Base-by-base conservation (phyloP, 202 grass and related monocot species). In the Saccharum hybrid region DNA sequence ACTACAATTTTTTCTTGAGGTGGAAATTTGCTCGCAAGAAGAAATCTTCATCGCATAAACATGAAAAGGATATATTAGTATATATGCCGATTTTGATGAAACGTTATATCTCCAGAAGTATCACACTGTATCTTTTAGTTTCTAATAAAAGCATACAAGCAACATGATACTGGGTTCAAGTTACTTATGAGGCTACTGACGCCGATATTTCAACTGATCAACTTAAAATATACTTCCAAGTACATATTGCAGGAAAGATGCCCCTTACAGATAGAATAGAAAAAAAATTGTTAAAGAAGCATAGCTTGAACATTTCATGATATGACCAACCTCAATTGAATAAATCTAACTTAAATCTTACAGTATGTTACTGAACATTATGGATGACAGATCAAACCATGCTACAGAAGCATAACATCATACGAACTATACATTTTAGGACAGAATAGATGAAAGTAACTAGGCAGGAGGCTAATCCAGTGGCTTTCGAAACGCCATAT, bases 381-480 rank as follows among this genome's bases (percentile, higher is more conserved):
- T 57, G 31, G 49, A 51, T 57, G 72, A 75, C 72, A 75, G 46
- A 59, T 54, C 16, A 38, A 75, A 75, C 33, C 49, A 46, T 16
- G 3, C 5, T 2, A 59, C 38, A 38, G 5, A 22, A 52, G 37
- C 59, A 59, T 52, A 23, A 8, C 23, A 72, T 49, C 70, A 71
- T 52, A 73, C 8, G 0, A 57, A 54, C 31, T 54, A 18, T 18
- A 52, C 8, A 49, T 26, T 33, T 7, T 8, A 40, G 1, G 49
- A 36, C 30, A 37, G 30, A 18, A 42, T 6, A 42, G 14, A 7
- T 43, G 39, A 21, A 57, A 45, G 23, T 59, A 40, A 68, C 8
- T 68, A 68, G 38, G 68, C 14, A 60, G 26, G 36, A 68, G 13
- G 6, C 39, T 30, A 63, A 56, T 81, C 49, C 41, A 43, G 43